Percentiles rank a stretch among this genome's conserved stretches.
Evolutionary conservation across 441 rosid species (phyloP).

Genomic region (Adansonia madagascariensis): DNA sequence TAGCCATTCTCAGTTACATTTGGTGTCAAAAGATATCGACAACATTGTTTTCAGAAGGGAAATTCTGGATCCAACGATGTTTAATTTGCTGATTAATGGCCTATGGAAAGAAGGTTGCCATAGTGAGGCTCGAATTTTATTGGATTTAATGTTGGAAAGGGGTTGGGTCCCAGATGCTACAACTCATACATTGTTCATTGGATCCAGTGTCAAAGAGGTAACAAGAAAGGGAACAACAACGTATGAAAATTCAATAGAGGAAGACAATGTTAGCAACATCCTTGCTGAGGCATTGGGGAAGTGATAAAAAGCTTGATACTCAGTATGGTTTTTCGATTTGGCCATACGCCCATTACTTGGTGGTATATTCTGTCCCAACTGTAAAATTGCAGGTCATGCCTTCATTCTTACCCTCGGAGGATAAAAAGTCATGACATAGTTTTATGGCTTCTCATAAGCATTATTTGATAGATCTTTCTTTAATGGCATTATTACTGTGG

Average conservation of each 20-base stretch:
- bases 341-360: neutral
- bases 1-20: constrained; percentile 32
- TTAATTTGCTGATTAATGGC: constrained; percentile 43
- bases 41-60: constrained; percentile 33
- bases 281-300: constrained; percentile 49
- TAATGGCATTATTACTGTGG: constrained; percentile 1
- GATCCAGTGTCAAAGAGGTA: constrained; percentile 37
- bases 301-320: constrained; percentile 13
- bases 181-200: constrained; percentile 50
- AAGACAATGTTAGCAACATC: constrained; percentile 45
- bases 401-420: neutral
- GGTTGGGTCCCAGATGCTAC: constrained; percentile 57
- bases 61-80: constrained; percentile 42
- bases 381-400: constrained; percentile 16
- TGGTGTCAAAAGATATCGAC: constrained; percentile 35
- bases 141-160: constrained; percentile 58
- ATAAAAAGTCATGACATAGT: neutral
- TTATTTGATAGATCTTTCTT: neutral
- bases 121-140: constrained; percentile 39
- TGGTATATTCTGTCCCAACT: neutral
- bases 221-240: constrained; percentile 18
- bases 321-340: neutral
- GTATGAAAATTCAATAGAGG: constrained; percentile 21
- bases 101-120: constrained; percentile 56
- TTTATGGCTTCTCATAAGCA: neutral